Evolutionary conservation across 352 stramenopile genomes (phyloP).

Genomic region (Globisporangium echinulatum): DNA sequence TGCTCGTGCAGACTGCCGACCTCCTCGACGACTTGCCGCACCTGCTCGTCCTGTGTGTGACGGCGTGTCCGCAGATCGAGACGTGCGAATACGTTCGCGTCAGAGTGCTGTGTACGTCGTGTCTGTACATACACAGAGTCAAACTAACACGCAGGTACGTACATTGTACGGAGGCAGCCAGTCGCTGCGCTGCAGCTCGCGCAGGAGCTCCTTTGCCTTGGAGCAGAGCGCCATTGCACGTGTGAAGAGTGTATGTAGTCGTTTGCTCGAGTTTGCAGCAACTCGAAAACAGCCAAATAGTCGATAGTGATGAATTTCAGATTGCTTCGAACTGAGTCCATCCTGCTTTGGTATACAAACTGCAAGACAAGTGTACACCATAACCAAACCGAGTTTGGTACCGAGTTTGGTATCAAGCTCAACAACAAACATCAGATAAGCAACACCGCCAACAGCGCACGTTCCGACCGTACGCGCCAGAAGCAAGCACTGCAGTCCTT

Average conservation of each 20-base stretch:
- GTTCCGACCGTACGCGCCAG: too few relatives aligned
- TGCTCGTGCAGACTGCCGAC: constrained; percentile 58
- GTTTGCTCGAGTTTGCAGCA: not conserved
- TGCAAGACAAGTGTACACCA: too few relatives aligned
- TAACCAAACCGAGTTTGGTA: too few relatives aligned
- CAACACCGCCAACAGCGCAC: too few relatives aligned
- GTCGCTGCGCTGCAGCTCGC: constrained; percentile 87
- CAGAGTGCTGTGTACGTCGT: too few relatives aligned
- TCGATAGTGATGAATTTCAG: not conserved
- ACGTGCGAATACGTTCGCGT: too few relatives aligned
- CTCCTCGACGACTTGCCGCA: constrained; percentile 80
- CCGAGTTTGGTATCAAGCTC: too few relatives aligned
- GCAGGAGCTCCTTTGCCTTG: constrained; percentile 81
- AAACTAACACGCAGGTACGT: constrained; percentile 8
- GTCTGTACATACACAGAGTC: not conserved
- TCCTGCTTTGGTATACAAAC: too few relatives aligned
- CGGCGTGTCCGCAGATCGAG: too few relatives aligned
- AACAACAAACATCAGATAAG: too few relatives aligned
- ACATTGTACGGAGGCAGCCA: constrained; percentile 91
- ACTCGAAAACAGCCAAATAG: not conserved
- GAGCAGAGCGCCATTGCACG: constrained; percentile 55
- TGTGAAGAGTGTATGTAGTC: not conserved
- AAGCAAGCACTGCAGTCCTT: too few relatives aligned
- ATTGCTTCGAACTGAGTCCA: not conserved
- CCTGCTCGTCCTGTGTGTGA: constrained; percentile 55